Conservation (phyloP, 805 yeast species). For the Lachancea mirantina region DNA sequence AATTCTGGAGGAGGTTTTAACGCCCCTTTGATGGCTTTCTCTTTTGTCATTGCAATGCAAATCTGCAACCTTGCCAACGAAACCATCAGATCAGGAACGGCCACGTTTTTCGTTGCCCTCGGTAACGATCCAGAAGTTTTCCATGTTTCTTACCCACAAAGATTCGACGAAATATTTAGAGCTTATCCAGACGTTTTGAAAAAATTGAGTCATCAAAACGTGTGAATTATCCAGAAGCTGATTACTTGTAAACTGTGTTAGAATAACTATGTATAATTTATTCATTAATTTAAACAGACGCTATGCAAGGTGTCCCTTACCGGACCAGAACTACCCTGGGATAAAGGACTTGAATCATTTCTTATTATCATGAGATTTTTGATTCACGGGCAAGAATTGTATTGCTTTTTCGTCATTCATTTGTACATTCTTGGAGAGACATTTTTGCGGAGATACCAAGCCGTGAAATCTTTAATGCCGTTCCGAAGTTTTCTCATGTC, state of each 20-base stretch:
- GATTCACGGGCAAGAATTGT: too few species aligned
- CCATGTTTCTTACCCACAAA: conserved; percentile 61
- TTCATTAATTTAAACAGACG: background rate
- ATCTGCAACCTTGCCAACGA: conserved; percentile 65
- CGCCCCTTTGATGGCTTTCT: conserved; percentile 69
- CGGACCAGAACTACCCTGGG: too few species aligned
- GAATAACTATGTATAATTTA: background rate
- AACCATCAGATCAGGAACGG: conserved; percentile 72
- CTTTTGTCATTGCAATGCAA: conserved; percentile 68
- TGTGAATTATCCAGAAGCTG: conserved; percentile 9
- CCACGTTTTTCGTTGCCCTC: conserved; percentile 77
- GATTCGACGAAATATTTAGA: conserved; percentile 56
- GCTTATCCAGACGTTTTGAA: conserved; percentile 64
- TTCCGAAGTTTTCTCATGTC: conserved; percentile 70
- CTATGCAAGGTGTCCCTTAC: too few species aligned
- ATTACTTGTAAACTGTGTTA: background rate
- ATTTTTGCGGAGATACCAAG: conserved; percentile 77
- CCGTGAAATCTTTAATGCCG: conserved; percentile 67
- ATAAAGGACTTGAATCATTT: too few species aligned
- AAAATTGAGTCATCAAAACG: conserved; percentile 36
- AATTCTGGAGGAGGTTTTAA: conserved; percentile 52
- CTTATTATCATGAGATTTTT: too few species aligned
- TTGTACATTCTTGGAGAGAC: conserved; percentile 40
- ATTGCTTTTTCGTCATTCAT: too few species aligned
- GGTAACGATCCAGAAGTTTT: conserved; percentile 82